Conservation (phyloP, 176 grass and related monocot species). For the bread wheat (Triticum aestivum) region IWGSC_CS_RefSeq_v2.1 NC_057796.1:469097017-469097516, state of each 20-base stretch:
- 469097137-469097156: slow-evolving; percentile 81
- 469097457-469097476: slow-evolving; percentile 74
- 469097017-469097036: slow-evolving; percentile 14
- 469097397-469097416: slow-evolving; percentile 53
- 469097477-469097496: slow-evolving; percentile 77
- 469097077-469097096: slow-evolving; percentile 40
- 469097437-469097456: slow-evolving; percentile 83
- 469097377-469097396: slow-evolving; percentile 75
- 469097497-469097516: slow-evolving; percentile 54
- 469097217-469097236: neutral
- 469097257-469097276: neutral
- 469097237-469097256: neutral
- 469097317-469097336: slow-evolving; percentile 69
- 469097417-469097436: slow-evolving; percentile 70
- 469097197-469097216: neutral
- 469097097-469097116: slow-evolving; percentile 76
- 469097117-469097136: slow-evolving; percentile 73
- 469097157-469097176: slow-evolving; percentile 72
- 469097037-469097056: slow-evolving; percentile 24
- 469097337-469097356: slow-evolving; percentile 74
- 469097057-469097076: slow-evolving; percentile 23
- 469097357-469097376: slow-evolving; percentile 72
- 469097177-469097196: slow-evolving; percentile 54
- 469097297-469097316: slow-evolving; percentile 74
- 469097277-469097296: slow-evolving; percentile 72